These are phyloP conservation scores for Solanum peruvianum DNA, from an alignment of 257 asterid genomes.

Conservation along the genomic window DNA sequence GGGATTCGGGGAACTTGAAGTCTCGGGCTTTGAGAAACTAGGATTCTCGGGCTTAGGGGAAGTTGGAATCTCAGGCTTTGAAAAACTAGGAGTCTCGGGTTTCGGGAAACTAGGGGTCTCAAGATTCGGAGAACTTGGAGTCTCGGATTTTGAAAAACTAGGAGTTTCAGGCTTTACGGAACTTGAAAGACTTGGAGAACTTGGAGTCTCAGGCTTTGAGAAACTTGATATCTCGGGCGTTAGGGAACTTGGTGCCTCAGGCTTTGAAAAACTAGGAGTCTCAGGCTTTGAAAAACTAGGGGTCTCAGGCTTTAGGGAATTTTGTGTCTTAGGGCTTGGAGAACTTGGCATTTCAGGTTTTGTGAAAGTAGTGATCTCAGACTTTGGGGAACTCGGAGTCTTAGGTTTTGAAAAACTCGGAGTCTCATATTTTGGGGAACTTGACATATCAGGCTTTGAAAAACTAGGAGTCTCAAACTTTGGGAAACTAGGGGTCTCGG, in stretches of 20 bases:
- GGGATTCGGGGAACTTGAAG: accelerated
- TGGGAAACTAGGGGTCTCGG: accelerated
- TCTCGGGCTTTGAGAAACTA: too few species aligned
- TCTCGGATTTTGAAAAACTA: too few species aligned
- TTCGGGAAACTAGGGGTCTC: too few species aligned
- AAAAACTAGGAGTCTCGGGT: too few species aligned
- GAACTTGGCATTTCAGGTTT: neutral
- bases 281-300: too few species aligned
- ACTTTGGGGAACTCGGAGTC: neutral
- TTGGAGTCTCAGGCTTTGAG: neutral
- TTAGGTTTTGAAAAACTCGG: neutral
- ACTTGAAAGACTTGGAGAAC: neutral
- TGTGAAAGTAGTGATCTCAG: neutral
- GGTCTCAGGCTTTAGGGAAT: too few species aligned
- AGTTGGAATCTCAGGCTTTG: too few species aligned
- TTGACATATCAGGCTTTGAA: neutral
- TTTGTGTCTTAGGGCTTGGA: neutral
- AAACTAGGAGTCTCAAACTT: neutral
- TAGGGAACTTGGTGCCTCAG: accelerated
- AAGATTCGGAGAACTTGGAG: too few species aligned
- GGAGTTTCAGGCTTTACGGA: accelerated
- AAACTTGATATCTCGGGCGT: accelerated
- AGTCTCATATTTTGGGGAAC: neutral
- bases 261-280: neutral
- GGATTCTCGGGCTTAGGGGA: too few species aligned